phyloP scores from a whole-genome alignment of 495 filamentous ascomycete species.

The Talaromyces borbonicus region DNA sequence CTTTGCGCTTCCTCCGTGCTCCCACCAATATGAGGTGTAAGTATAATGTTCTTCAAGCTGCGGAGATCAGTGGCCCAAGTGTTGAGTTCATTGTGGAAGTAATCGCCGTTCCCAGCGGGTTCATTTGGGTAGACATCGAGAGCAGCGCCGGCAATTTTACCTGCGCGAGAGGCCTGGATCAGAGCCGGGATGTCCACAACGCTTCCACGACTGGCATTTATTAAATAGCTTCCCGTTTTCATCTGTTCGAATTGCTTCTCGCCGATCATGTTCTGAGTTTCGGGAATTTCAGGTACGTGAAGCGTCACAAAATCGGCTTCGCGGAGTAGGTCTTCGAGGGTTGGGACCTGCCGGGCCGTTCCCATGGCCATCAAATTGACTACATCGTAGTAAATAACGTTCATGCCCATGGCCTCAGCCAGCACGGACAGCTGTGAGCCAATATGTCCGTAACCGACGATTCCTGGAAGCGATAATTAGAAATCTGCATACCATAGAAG shows the following conservation, averaged over 20 bases:
- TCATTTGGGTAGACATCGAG: conserved; percentile 95
- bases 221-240: conserved; percentile 85
- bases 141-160: conserved; percentile 88
- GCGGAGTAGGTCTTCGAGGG: conserved; percentile 63
- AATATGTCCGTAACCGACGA: conserved; percentile 96
- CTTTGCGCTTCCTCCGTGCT: conserved; percentile 97
- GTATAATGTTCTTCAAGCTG: conserved; percentile 79
- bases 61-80: conserved; percentile 79
- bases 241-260: conserved; percentile 69
- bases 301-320: conserved; percentile 84
- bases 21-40: conserved; percentile 94
- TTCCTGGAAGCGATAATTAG: conserved; percentile 40
- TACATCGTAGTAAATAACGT: conserved; percentile 90
- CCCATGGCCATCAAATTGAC: conserved; percentile 89
- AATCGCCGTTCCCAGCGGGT: conserved; percentile 86
- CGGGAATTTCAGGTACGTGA: conserved; percentile 87
- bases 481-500: conserved; percentile 5
- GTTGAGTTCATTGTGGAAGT: conserved; percentile 83
- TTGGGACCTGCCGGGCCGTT: conserved; percentile 71
- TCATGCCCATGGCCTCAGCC: conserved; percentile 96
- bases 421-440: conserved; percentile 94
- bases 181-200: conserved; percentile 92
- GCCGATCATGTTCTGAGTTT: conserved; percentile 87
- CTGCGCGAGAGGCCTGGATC: conserved; percentile 75
- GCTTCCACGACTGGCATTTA: conserved; percentile 90